Evolutionary conservation across 2,329 filamentous ascomycete genomes (phyloP).

Genomic region (Hawksworthiomyces lignivorus): DNA sequence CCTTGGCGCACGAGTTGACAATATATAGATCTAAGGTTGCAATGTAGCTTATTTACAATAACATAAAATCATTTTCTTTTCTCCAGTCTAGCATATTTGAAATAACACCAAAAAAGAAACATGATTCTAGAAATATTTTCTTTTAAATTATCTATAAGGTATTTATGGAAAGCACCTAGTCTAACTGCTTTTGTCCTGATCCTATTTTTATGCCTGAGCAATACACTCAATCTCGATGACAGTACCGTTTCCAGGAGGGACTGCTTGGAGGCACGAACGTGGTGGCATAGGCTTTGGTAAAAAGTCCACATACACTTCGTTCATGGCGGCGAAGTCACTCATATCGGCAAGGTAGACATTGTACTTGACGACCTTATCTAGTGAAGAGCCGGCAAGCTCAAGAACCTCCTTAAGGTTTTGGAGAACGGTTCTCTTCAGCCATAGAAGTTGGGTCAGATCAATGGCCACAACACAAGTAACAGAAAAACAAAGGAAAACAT

Average conservation of each 20-base stretch:
- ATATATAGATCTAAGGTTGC: too few species aligned
- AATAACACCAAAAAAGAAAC: too few species aligned
- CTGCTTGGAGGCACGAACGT: slow-evolving; percentile 79
- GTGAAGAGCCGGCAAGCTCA: slow-evolving; percentile 48
- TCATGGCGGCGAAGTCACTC: slow-evolving; percentile 54
- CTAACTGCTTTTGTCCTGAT: too few species aligned
- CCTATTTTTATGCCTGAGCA: slow-evolving; percentile 54
- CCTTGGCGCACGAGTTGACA: too few species aligned
- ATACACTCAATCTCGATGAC: slow-evolving; percentile 87
- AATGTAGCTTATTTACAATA: too few species aligned
- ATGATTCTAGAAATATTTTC: too few species aligned
- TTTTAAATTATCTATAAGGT: too few species aligned
- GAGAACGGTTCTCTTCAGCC: slow-evolving; percentile 43
- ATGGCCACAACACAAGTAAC: too few species aligned
- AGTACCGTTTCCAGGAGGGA: slow-evolving; percentile 76
- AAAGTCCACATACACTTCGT: slow-evolving; percentile 47
- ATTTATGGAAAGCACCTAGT: too few species aligned
- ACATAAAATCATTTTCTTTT: too few species aligned
- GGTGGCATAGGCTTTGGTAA: slow-evolving; percentile 73
- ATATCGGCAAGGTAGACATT: slow-evolving; percentile 60
- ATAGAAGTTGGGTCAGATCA: neutral
- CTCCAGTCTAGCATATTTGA: too few species aligned
- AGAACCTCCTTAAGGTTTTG: slow-evolving; percentile 53
- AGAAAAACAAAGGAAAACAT: slow-evolving; percentile 11
- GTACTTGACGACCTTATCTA: slow-evolving; percentile 58